These are phyloP conservation scores for Suhomyces prunicola DNA, from an alignment of 805 yeast genomes.

Conservation along the genomic window DNA sequence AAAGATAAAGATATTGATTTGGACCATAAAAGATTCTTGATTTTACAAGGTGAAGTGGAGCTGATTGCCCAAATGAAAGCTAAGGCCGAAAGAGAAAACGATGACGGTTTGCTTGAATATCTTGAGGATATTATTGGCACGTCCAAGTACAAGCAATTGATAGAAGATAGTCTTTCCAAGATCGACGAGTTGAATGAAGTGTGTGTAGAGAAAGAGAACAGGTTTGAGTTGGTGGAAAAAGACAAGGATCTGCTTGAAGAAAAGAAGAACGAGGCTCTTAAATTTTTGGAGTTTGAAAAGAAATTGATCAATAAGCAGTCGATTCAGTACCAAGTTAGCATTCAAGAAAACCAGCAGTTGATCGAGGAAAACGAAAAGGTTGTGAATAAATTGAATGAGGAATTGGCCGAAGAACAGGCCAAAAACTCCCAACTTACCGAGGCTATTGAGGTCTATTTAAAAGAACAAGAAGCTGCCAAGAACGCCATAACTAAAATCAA, in stretches of 20 bases:
- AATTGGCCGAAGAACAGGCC: constrained; percentile 42
- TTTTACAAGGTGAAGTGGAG: constrained; percentile 97
- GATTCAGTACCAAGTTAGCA: constrained; percentile 51
- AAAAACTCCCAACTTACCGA: constrained; percentile 36
- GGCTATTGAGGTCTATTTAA: constrained; percentile 33
- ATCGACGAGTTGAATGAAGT: constrained; percentile 76
- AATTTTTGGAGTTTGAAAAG: constrained; percentile 64
- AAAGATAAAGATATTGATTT: constrained; percentile 86
- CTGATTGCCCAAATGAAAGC: constrained; percentile 98
- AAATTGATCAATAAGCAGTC: constrained; percentile 51
- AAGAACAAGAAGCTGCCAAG: constrained; percentile 24
- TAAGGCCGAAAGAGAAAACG: constrained; percentile 87
- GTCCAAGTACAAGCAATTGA: constrained; percentile 69
- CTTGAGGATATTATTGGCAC: constrained; percentile 97
- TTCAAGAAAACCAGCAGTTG: constrained; percentile 38
- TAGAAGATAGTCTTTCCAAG: constrained; percentile 58
- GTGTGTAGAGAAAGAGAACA: constrained; percentile 74
- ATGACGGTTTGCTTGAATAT: constrained; percentile 92
- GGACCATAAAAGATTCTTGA: constrained; percentile 90
- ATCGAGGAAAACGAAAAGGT: constrained; percentile 38
- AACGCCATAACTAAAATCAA: constrained; percentile 23
- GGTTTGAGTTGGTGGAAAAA: constrained; percentile 75
- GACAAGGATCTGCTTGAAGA: constrained; percentile 67
- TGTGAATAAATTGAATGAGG: constrained; percentile 37
- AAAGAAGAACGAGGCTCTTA: constrained; percentile 66